These are phyloP conservation scores for Tolypocladium ophioglossoides DNA, from an alignment of 2,329 filamentous ascomycete species.

Conservation along the genomic window DNA sequence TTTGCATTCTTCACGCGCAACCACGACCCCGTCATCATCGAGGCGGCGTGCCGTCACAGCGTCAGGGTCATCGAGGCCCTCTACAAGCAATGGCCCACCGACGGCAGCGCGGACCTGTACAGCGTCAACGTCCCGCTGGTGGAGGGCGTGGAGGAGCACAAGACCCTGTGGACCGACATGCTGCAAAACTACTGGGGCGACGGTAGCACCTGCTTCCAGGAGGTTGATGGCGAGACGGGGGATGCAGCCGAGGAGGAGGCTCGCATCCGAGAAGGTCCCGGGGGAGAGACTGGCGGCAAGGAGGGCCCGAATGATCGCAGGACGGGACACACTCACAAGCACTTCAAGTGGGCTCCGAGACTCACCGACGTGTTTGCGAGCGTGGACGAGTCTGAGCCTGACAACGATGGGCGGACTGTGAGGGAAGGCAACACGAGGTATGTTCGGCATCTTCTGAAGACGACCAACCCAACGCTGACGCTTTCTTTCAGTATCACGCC, in stretches of 20 bases:
- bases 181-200: slow-evolving; percentile 82
- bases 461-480: slow-evolving; percentile 1
- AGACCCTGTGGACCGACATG: slow-evolving; percentile 75
- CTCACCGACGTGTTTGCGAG: slow-evolving; percentile 82
- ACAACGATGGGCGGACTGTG: slow-evolving; percentile 90
- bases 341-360: slow-evolving; percentile 89
- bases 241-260: slow-evolving; percentile 63
- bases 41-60: slow-evolving; percentile 62
- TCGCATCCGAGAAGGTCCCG: slow-evolving; percentile 57
- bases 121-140: slow-evolving; percentile 83
- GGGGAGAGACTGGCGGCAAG: slow-evolving; percentile 31
- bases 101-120: slow-evolving; percentile 68
- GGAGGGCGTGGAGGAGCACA: slow-evolving; percentile 58
- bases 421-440: slow-evolving; percentile 80
- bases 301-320: slow-evolving; percentile 8
- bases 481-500: slow-evolving; percentile 62
- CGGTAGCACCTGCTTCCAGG: slow-evolving; percentile 72
- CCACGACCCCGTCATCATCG: slow-evolving; percentile 74
- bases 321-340: slow-evolving; percentile 58
- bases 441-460: slow-evolving; percentile 12
- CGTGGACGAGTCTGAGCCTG: slow-evolving; percentile 67
- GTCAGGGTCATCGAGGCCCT: slow-evolving; percentile 73
- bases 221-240: slow-evolving; percentile 55
- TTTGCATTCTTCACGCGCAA: slow-evolving; percentile 84
- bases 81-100: slow-evolving; percentile 59